phyloP scores from a whole-genome alignment of 495 filamentous ascomycete species.

The Pyrenula aspistea region DNA sequence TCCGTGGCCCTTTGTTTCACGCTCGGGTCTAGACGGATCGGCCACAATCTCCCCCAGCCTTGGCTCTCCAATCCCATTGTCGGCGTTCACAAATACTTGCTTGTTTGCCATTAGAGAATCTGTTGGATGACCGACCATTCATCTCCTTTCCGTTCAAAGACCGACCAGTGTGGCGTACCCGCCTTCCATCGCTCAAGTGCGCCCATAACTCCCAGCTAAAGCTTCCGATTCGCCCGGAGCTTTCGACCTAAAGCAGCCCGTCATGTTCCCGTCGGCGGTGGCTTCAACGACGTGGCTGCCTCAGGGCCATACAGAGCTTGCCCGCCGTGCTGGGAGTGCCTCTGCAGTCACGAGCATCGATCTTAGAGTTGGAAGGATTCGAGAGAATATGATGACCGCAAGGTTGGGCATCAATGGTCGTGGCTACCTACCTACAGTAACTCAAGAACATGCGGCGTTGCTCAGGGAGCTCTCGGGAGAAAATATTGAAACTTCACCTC shows the following conservation, averaged over 20 bases:
- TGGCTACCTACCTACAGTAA: too few relatives aligned
- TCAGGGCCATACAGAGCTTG: neutral
- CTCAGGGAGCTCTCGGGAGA: too few relatives aligned
- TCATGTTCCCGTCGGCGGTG: neutral
- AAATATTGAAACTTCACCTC: too few relatives aligned
- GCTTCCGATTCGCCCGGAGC: neutral
- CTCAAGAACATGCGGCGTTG: too few relatives aligned
- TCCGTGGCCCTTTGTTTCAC: neutral
- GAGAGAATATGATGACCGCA: neutral
- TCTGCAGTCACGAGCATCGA: too few relatives aligned
- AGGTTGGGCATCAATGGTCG: neutral
- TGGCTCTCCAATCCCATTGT: too few relatives aligned
- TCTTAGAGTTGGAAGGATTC: slow-evolving; percentile 6
- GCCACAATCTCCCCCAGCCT: too few relatives aligned
- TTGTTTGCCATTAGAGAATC: too few relatives aligned
- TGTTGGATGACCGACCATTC: neutral
- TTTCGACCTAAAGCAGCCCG: neutral
- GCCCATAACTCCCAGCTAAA: neutral
- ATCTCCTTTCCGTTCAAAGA: neutral
- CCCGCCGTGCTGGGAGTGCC: neutral
- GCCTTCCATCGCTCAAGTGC: neutral
- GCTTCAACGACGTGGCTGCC: neutral
- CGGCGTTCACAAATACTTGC: too few relatives aligned
- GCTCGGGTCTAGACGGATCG: neutral
- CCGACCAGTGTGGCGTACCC: too few relatives aligned